Conservation (phyloP, 805 yeast species). For the Candida vartiovaarae region DNA sequence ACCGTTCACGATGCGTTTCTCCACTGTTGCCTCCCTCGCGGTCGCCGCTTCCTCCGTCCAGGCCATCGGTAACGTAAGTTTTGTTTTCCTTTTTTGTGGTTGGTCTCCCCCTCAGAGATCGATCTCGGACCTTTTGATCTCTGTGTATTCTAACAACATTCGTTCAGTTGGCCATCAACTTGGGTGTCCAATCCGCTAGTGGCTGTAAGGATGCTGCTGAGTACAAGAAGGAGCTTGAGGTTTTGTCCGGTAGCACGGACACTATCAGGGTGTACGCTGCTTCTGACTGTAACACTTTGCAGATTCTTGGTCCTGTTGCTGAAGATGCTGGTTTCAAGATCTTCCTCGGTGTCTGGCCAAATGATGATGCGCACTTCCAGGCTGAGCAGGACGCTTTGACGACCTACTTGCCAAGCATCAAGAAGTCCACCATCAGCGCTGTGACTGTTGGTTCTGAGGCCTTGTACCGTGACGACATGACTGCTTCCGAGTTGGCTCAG, state of each 20-base stretch:
- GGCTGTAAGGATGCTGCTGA: slow-evolving; percentile 70
- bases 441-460: slow-evolving; percentile 95
- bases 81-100: background rate
- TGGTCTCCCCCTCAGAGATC: background rate
- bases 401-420: slow-evolving; percentile 63
- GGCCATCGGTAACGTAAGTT: slow-evolving; percentile 51
- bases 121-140: background rate
- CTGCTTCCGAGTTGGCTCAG: slow-evolving; percentile 66
- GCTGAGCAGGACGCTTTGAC: slow-evolving; percentile 70
- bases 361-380: slow-evolving; percentile 67
- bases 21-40: slow-evolving; percentile 28
- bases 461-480: slow-evolving; percentile 80
- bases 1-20: slow-evolving; percentile 16
- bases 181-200: slow-evolving; percentile 70
- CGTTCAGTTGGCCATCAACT: slow-evolving; percentile 61
- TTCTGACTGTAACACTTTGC: slow-evolving; percentile 88
- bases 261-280: slow-evolving; percentile 84
- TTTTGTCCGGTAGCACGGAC: slow-evolving; percentile 50
- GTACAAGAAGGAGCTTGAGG: slow-evolving; percentile 59
- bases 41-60: slow-evolving; percentile 40
- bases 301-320: slow-evolving; percentile 80
- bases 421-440: slow-evolving; percentile 61
- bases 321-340: slow-evolving; percentile 69
- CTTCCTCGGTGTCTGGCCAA: slow-evolving; percentile 92
- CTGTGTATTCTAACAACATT: background rate